These are phyloP conservation scores for Periconia sp. DNA, from an alignment of 2,329 filamentous ascomycete genomes.

Conservation along the genomic window DNA sequence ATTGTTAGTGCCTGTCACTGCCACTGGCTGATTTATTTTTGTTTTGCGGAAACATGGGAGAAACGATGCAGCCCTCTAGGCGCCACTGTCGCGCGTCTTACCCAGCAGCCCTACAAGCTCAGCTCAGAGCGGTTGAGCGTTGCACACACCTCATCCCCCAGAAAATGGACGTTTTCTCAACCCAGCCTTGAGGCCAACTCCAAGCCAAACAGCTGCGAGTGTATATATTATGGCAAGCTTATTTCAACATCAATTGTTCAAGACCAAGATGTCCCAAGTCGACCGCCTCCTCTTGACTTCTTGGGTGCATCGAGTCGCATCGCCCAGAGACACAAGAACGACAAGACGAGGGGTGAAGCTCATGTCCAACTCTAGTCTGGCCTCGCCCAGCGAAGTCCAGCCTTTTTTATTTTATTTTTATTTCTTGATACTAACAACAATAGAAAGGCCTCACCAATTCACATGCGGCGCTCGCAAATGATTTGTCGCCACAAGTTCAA, in stretches of 20 bases:
- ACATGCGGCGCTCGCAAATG: no score
- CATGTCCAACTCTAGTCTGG: background rate
- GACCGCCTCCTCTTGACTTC: background rate
- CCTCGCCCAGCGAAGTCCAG: no score
- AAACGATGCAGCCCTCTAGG: background rate
- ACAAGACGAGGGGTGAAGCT: background rate
- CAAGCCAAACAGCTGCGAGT: slow-evolving; percentile 7
- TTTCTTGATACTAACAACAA: no score
- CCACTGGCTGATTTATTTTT: background rate
- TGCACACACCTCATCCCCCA: background rate
- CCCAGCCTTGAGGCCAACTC: slow-evolving; percentile 7
- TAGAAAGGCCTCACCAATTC: no score
- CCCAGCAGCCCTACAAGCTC: background rate
- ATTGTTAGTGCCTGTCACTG: no score
- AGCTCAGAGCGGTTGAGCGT: background rate
- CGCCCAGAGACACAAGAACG: background rate
- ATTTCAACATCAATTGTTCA: slow-evolving; percentile 1
- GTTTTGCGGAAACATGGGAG: background rate
- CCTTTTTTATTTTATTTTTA: no score
- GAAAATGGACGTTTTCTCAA: slow-evolving; percentile 1
- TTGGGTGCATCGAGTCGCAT: background rate
- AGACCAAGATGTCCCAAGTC: background rate
- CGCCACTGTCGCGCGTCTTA: background rate
- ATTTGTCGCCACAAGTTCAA: background rate
- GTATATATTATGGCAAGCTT: background rate